phyloP scores from a whole-genome alignment of 2,329 filamentous ascomycete genomes.

The Fusarium paranaense region DNA sequence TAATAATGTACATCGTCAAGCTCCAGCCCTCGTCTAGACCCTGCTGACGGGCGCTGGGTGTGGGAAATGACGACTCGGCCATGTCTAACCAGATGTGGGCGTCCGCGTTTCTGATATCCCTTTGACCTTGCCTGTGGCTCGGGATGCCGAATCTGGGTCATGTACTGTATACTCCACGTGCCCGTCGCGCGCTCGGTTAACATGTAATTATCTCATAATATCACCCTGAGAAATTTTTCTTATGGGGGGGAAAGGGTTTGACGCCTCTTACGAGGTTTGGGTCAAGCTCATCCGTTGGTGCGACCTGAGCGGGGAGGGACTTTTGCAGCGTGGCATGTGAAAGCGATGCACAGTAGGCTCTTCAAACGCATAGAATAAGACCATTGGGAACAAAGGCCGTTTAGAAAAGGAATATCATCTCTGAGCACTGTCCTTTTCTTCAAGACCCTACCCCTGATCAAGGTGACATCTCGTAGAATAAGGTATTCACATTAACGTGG shows the following conservation, averaged over 20 bases:
- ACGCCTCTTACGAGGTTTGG: slow-evolving; percentile 27
- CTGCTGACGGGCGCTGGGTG: slow-evolving; percentile 19
- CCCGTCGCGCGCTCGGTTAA: background rate
- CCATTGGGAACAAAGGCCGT: background rate
- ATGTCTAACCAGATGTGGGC: slow-evolving; percentile 18
- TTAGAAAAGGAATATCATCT: background rate
- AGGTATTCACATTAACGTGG: slow-evolving; percentile 32
- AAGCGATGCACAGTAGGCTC: background rate
- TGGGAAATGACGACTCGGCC: slow-evolving; percentile 24
- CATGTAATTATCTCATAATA: slow-evolving; percentile 32
- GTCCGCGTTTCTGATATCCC: slow-evolving; percentile 19
- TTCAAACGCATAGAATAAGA: background rate
- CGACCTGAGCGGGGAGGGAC: slow-evolving; percentile 15
- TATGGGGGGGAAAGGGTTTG: slow-evolving; percentile 1
- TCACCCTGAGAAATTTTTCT: slow-evolving; percentile 6
- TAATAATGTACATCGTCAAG: background rate
- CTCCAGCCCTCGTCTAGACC: background rate
- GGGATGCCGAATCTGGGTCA: background rate
- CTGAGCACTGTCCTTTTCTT: background rate
- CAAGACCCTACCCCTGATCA: slow-evolving; percentile 1
- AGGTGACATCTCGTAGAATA: slow-evolving; percentile 7
- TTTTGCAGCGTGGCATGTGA: slow-evolving; percentile 16
- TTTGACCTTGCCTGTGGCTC: background rate
- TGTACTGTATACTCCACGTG: slow-evolving; percentile 14
- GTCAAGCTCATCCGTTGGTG: slow-evolving; percentile 17